A percentile compares a stretch with the other conserved stretches of the same genome.
Conservation (phyloP, 306 rosid species). For the Inga laurina region DNA sequence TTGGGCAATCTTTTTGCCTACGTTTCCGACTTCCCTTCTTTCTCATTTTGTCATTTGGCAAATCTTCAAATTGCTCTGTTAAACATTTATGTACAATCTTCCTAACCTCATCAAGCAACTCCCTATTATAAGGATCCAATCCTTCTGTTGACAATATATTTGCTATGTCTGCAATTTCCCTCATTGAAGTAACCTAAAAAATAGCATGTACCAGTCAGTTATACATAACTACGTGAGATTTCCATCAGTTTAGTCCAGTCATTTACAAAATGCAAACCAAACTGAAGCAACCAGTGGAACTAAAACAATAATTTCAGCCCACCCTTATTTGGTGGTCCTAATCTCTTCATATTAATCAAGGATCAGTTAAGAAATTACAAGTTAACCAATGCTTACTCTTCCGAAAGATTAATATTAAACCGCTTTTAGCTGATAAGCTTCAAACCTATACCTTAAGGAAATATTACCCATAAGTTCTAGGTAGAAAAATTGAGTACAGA, state of each 20-base stretch:
- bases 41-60: constrained; percentile 42
- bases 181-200: constrained; percentile 50
- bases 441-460: background rate
- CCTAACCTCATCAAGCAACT: constrained; percentile 49
- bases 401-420: background rate
- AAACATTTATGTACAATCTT: constrained; percentile 50
- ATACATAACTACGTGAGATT: background rate
- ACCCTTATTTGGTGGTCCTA: background rate
- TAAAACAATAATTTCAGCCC: background rate
- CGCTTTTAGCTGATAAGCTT: background rate
- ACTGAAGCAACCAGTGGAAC: background rate
- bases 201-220: background rate
- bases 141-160: constrained; percentile 44
- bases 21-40: constrained; percentile 54
- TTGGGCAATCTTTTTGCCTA: constrained; percentile 33
- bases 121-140: constrained; percentile 50
- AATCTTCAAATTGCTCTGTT: constrained; percentile 50
- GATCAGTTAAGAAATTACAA: background rate
- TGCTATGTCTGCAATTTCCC: constrained; percentile 55
- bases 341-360: background rate
- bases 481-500: background rate
- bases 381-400: background rate
- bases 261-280: background rate
- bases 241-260: background rate
- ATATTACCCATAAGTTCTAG: too few species aligned